Conservation (phyloP, 345 rosid genomes). For the Aegle marmelos region DNA sequence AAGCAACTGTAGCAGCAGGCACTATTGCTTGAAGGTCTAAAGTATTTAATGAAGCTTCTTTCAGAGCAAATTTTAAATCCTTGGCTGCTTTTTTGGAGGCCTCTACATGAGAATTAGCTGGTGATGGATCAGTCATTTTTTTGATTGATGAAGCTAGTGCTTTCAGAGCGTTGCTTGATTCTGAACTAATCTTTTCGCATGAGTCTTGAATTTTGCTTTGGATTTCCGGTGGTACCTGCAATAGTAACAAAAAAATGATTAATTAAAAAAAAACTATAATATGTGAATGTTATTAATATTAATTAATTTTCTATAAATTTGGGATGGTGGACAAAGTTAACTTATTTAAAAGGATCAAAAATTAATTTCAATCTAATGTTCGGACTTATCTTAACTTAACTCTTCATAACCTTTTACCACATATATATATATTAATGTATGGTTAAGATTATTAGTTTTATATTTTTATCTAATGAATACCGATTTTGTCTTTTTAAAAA, state of each 20-base stretch:
- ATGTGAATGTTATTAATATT: too few species aligned
- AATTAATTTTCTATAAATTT: neutral
- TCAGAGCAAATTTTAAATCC: constrained; percentile 40
- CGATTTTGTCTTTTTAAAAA: too few species aligned
- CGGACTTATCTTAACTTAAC: too few species aligned
- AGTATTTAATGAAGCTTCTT: constrained; percentile 26
- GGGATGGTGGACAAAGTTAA: neutral
- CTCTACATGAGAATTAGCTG: constrained; percentile 38
- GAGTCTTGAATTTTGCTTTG: constrained; percentile 38
- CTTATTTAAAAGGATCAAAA: neutral
- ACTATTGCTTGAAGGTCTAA: constrained; percentile 42
- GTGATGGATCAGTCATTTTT: constrained; percentile 42
- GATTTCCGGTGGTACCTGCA: constrained; percentile 55
- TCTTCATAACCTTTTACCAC: too few species aligned
- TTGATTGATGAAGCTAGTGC: constrained; percentile 52
- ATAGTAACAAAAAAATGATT: neutral
- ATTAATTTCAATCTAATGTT: too few species aligned
- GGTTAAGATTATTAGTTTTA: too few species aligned
- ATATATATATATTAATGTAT: too few species aligned
- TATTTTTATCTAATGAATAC: too few species aligned
- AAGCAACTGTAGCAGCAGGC: constrained; percentile 58
- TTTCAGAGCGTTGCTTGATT: constrained; percentile 54
- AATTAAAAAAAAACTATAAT: too few species aligned
- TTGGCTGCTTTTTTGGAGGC: constrained; percentile 49
- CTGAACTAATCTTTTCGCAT: constrained; percentile 42